These are phyloP conservation scores for Russula abietina DNA, from an alignment of 768 basidiomycete genomes.

Conservation along the genomic window DNA sequence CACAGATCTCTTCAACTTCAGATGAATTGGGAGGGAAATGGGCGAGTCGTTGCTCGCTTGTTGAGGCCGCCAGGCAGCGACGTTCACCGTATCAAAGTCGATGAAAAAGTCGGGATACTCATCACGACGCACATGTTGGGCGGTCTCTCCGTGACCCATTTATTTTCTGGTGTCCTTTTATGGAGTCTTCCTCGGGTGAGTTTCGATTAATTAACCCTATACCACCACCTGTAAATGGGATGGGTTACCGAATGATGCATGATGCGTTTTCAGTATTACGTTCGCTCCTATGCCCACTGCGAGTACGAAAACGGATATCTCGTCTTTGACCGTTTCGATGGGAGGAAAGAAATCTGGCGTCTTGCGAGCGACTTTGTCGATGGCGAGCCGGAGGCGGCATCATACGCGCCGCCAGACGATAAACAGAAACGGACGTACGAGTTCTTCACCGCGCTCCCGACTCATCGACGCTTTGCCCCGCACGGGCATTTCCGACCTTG, in stretches of 20 bases:
- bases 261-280: constrained; percentile 38
- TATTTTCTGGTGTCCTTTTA: constrained; percentile 43
- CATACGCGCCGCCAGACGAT: constrained; percentile 14
- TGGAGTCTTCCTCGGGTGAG: constrained; percentile 51
- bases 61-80: constrained; percentile 33
- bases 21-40: constrained; percentile 51
- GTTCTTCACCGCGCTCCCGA: constrained; percentile 23
- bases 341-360: constrained; percentile 69
- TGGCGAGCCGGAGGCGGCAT: constrained; percentile 2
- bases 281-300: constrained; percentile 55
- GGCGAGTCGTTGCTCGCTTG: constrained; percentile 36
- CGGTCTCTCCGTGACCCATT: constrained; percentile 53
- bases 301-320: constrained; percentile 71
- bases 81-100: constrained; percentile 74
- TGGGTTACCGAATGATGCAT: not conserved
- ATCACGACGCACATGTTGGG: constrained; percentile 52
- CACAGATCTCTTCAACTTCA: constrained; percentile 40
- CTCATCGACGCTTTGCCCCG: constrained; percentile 14
- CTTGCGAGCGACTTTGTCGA: constrained; percentile 30
- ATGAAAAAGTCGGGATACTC: constrained; percentile 52
- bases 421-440: constrained; percentile 30
- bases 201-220: not conserved
- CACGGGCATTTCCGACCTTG: constrained; percentile 59
- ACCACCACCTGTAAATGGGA: not conserved
- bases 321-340: constrained; percentile 56